Percentiles rank a stretch among this genome's conserved stretches.
phyloP scores from a whole-genome alignment of 2,329 filamentous ascomycete species.

The Phyllosticta paracitricarpa region DNA sequence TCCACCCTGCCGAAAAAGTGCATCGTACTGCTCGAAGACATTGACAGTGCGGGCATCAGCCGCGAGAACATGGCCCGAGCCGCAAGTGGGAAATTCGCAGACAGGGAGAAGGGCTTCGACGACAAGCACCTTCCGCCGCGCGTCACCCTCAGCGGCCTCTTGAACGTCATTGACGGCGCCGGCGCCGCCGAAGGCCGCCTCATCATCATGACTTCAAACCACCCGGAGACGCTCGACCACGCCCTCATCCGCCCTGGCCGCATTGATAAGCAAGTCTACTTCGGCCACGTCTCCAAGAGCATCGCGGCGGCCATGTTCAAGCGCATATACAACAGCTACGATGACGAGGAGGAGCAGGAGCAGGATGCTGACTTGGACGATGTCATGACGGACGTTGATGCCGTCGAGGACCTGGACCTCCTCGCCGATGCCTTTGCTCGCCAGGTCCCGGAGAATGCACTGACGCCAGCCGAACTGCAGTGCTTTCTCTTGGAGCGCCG shows the following conservation, averaged over 20 bases:
- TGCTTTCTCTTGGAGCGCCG: constrained; percentile 39
- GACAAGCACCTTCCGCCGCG: neutral
- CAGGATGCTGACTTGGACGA: neutral
- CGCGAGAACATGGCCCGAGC: constrained; percentile 14
- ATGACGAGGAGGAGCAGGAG: neutral
- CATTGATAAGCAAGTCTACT: constrained; percentile 36
- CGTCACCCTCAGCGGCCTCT: constrained; percentile 15
- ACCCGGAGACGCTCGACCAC: constrained; percentile 26
- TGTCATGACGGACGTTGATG: neutral
- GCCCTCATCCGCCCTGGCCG: constrained; percentile 54
- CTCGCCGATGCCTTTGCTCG: constrained; percentile 38
- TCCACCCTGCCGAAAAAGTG: constrained; percentile 12
- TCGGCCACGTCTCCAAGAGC: neutral
- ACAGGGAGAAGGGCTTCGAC: neutral
- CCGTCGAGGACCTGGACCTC: constrained; percentile 19
- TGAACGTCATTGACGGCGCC: constrained; percentile 19
- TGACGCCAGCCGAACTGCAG: constrained; percentile 45
- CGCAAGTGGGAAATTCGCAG: neutral
- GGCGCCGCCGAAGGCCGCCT: constrained; percentile 16
- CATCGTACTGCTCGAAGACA: constrained; percentile 34
- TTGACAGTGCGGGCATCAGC: constrained; percentile 26
- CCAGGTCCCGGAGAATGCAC: constrained; percentile 34
- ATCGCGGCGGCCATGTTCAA: neutral
- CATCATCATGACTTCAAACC: constrained; percentile 22
- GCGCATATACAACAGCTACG: neutral